phyloP scores from a whole-genome alignment of 148 eudicot species.

The Beta vulgaris region DNA sequence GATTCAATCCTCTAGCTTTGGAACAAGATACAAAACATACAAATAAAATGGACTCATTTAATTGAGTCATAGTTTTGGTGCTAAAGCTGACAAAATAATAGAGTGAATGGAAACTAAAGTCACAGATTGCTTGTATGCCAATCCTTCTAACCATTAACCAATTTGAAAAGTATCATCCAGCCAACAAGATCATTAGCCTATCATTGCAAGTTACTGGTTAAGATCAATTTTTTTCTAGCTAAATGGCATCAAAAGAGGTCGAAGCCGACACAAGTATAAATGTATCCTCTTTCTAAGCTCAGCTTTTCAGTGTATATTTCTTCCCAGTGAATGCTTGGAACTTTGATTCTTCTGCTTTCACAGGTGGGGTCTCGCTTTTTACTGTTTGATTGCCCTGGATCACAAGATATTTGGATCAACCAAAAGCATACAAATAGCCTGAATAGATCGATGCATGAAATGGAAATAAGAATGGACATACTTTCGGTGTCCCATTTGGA shows the following conservation, averaged over 20 bases:
- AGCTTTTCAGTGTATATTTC: conserved; percentile 33
- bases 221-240: not conserved
- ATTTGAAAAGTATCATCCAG: not conserved
- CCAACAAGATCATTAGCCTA: conserved; percentile 1
- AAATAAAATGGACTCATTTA: too few relatives aligned
- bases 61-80: not conserved
- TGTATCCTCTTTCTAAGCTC: not conserved
- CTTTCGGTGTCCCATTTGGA: conserved; percentile 25
- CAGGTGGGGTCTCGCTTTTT: conserved; percentile 22
- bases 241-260: not conserved
- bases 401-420: not conserved
- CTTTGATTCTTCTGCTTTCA: conserved; percentile 30
- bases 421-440: not conserved
- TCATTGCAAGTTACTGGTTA: not conserved
- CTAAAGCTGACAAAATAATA: not conserved
- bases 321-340: conserved; percentile 42
- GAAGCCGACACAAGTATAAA: not conserved
- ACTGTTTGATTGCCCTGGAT: conserved; percentile 21
- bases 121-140: not conserved
- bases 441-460: not conserved
- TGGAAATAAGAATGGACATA: not conserved
- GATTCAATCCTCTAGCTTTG: too few relatives aligned
- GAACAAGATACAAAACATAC: too few relatives aligned
- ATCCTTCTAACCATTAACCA: not conserved
- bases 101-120: not conserved